phyloP scores from a whole-genome alignment of 306 rosid genomes.

The Aeschynomene evenia region DNA sequence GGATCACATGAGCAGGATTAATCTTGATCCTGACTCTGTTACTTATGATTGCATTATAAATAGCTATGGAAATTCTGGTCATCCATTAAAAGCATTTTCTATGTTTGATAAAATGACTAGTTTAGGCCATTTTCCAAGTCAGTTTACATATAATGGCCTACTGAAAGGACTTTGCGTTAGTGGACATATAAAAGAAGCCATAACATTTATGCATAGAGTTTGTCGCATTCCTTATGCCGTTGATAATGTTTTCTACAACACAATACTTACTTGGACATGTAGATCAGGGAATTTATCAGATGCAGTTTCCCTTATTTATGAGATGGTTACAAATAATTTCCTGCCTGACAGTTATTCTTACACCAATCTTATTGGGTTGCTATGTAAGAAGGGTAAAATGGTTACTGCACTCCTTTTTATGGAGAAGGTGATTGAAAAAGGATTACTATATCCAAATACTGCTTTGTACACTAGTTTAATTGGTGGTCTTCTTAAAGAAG shows the following conservation, averaged over 20 bases:
- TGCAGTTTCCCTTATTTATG: slow-evolving; percentile 54
- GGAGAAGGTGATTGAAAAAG: slow-evolving; percentile 50
- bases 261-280: slow-evolving; percentile 50
- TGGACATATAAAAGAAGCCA: slow-evolving; percentile 60
- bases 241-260: slow-evolving; percentile 63
- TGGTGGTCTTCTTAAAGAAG: slow-evolving; percentile 65
- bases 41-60: slow-evolving; percentile 63
- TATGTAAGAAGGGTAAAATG: slow-evolving; percentile 57
- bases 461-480: slow-evolving; percentile 55
- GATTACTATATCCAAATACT: slow-evolving; percentile 45
- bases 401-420: slow-evolving; percentile 59
- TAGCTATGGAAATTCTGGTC: slow-evolving; percentile 58
- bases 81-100: slow-evolving; percentile 55
- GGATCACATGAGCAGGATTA: slow-evolving; percentile 66
- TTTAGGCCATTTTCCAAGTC: slow-evolving; percentile 61
- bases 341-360: slow-evolving; percentile 60
- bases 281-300: slow-evolving; percentile 54
- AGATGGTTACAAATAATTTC: slow-evolving; percentile 58
- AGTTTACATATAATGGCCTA: slow-evolving; percentile 60
- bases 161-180: slow-evolving; percentile 66
- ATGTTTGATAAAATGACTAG: slow-evolving; percentile 60
- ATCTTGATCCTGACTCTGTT: slow-evolving; percentile 50
- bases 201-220: slow-evolving; percentile 43
- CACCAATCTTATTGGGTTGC: slow-evolving; percentile 57
- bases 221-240: slow-evolving; percentile 46